Base-by-base conservation (phyloP, 441 rosid species). In the Theobroma grandiflorum region DNA sequence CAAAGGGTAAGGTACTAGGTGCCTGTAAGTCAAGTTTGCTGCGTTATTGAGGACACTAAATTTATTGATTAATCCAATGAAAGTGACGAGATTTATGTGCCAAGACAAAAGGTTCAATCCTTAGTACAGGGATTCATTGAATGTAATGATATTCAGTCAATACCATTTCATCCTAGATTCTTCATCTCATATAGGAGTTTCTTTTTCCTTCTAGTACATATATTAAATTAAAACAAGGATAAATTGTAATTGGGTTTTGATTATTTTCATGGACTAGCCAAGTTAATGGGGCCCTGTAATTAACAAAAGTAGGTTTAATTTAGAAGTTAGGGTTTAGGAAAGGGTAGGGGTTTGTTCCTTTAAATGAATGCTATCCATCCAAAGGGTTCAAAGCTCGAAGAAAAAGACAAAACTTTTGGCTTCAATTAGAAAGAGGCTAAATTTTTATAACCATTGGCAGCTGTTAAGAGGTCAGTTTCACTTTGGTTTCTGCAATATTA, bases 41-140 rank as follows among this genome's bases (percentile, higher is more conserved):
- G 20, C 38, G 15, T 70, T 31, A 47, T 31, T 7, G 7, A 45
- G 6, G 42, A 40, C 2, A 40, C 42, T 40, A 40, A 40, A 45
- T 45, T 69, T 22, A 40, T 40, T 69, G 55, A 26, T 43, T 45
- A 22, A 12, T 43, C 55, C 73, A 11, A 42, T 67, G 72, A 42
- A 8, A 10, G 2, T 9, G 50, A 45, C 49, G 9, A 68, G 53
- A 43, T 11, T 68, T 20, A 49, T 14, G 74, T 47, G 57, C 6
- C 0, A 49, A 70, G 74, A 70, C 74, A 70, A 70, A 47, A 47
- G 16, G 58, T 47, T 31, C 58, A 70, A 70, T 70, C 74, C 20
- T 26, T 6, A 31, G 12, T 14, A 49, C 58, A 70, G 74, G 22
- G 58, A 70, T 70, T 47, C 74, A 70, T 49, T 70, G 58, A 70